Conservation (phyloP, 2,329 filamentous ascomycete species). For the Talaromyces sp. region DNA sequence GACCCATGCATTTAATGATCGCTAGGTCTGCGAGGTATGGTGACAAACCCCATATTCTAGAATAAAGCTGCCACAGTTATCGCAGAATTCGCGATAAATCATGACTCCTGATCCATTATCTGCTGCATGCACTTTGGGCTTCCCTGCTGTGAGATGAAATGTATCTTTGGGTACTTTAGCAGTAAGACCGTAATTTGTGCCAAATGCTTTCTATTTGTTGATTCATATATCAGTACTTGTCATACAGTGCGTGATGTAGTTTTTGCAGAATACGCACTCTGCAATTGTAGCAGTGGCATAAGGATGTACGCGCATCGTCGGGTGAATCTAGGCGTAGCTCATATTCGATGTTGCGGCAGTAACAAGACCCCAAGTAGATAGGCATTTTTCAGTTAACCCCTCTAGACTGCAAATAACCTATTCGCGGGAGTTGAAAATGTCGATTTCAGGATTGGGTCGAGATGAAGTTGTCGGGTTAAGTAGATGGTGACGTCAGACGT, state of each 20-base stretch:
- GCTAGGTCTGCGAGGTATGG: no score
- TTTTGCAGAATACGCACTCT: constrained; percentile 41
- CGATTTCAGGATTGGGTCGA: no score
- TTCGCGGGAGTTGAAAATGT: no score
- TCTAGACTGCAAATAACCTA: no score
- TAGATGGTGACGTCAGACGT: no score
- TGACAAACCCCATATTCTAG: constrained; percentile 55
- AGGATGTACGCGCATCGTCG: constrained; percentile 53
- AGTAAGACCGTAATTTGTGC: constrained; percentile 56
- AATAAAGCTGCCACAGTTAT: constrained; percentile 54
- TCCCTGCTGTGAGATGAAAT: constrained; percentile 45
- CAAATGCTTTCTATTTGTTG: constrained; percentile 51
- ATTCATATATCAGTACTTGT: neutral
- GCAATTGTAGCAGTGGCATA: constrained; percentile 59
- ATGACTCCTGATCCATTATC: constrained; percentile 54
- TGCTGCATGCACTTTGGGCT: constrained; percentile 49
- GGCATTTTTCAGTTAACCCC: constrained; percentile 24
- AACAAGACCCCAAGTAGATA: constrained; percentile 48
- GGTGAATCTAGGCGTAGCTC: constrained; percentile 47
- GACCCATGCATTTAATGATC: no score
- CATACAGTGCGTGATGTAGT: neutral
- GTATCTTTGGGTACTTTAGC: constrained; percentile 52
- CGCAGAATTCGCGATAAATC: constrained; percentile 57
- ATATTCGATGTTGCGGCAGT: constrained; percentile 53
- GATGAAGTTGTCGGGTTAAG: no score